Base-by-base conservation (phyloP, 177 flowering plant species). In the Vitis hybrid region DNA sequence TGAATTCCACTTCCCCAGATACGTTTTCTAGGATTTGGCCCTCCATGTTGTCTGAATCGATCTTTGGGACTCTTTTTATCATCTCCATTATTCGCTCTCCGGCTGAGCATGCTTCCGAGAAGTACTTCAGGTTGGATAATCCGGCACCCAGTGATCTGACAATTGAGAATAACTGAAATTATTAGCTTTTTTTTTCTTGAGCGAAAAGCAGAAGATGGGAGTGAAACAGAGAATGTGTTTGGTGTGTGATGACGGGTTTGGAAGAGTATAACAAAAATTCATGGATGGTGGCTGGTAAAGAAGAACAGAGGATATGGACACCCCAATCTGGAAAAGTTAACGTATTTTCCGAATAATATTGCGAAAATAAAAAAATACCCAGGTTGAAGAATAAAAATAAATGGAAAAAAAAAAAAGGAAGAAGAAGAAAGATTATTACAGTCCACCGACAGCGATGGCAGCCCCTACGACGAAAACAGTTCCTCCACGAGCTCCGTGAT, bases 391-490 rank as follows among this genome's bases (percentile, higher is more conserved):
- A 18, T 7, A 1, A 11, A 49, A 61, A 21, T 1, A 39, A 45
- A 50, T 33, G 39, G 18, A 31, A 29, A 1, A 8, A 31, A 8
- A 31, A 26, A 55, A 3, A 15, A 9, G 21, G 26, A 56, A 10
- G 62, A 21, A 0, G 29, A 26, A 26, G 3, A 15, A 18, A 58
- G 26, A 68, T 9, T 49, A 75, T 81, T 81, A 93, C 98, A 88
- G 70, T 78, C 98, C 98, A 48, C 98, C 98, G 10, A 86, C 62
- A 49, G 86, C 80, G 16, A 87, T 82, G 55, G 88, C 70, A 2
- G 90, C 92, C 1, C 93, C 90, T 18, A 86, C 98, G 0, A 83
- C 90, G 52, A 90, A 93, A 29, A 92, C 89, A 3, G 94, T 89
- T 0, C 98, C 97, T 0, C 98, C 98, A 59, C 72, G 15, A 21